Percentiles rank a stretch among this genome's conserved stretches.
Conservation (phyloP, 257 asterid genomes). For the Nicotiana noctiflora region DNA sequence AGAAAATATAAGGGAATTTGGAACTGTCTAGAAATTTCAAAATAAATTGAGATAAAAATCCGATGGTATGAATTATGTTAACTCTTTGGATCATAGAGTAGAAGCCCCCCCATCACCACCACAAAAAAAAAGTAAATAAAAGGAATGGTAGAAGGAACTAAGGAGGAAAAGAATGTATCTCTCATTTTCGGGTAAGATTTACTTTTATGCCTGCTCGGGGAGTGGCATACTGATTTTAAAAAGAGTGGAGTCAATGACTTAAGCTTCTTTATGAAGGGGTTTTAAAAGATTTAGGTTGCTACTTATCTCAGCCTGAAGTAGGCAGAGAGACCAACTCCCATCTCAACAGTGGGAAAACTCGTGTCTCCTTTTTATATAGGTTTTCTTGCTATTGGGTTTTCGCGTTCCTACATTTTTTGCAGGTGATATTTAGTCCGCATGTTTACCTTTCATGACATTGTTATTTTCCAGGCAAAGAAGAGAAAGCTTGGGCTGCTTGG, state of each 20-base stretch:
- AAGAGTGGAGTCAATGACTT: neutral
- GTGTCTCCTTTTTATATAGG: neutral
- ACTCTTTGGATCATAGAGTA: neutral
- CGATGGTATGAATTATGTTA: neutral
- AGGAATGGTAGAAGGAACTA: too few species aligned
- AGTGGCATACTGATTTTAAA: neutral
- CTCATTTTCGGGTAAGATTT: neutral
- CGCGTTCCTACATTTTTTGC: neutral
- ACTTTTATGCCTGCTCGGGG: neutral
- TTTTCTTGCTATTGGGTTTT: neutral
- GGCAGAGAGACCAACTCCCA: neutral
- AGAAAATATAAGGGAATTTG: neutral
- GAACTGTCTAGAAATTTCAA: neutral
- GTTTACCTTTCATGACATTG: neutral
- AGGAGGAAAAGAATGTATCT: too few species aligned
- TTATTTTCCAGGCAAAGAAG: slow-evolving; percentile 48
- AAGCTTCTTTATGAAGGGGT: neutral
- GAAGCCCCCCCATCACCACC: too few species aligned
- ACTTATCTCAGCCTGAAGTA: neutral
- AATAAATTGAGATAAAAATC: neutral
- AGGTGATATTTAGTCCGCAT: neutral
- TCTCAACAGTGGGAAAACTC: neutral
- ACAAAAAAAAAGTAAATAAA: too few species aligned
- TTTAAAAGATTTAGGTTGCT: neutral
- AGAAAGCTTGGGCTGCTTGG: slow-evolving; percentile 72